Evolutionary conservation across 805 yeast genomes (phyloP).

Genomic region (Yamadazyma nakazawae): DNA sequence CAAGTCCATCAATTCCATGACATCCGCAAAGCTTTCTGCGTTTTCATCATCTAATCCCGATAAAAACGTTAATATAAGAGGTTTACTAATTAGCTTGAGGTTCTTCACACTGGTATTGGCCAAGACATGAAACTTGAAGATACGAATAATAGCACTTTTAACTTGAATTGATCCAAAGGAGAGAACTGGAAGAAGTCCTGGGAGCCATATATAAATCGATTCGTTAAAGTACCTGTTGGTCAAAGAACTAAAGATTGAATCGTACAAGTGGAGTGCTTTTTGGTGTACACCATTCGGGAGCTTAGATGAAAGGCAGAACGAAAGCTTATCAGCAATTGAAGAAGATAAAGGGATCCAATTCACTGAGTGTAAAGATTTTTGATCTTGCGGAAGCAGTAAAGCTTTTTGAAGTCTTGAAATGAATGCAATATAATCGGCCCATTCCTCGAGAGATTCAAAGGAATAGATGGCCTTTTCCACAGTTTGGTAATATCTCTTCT

Average conservation of each 20-base stretch:
- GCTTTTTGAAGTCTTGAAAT: conserved; percentile 76
- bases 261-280: conserved; percentile 78
- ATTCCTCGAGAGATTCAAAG: conserved; percentile 79
- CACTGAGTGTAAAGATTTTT: conserved; percentile 7
- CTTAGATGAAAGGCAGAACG: conserved; percentile 74
- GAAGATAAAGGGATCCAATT: conserved; percentile 66
- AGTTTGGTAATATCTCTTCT: conserved; percentile 11
- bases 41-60: conserved; percentile 94
- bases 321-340: conserved; percentile 65
- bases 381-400: conserved; percentile 36
- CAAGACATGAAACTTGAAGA: conserved; percentile 56
- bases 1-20: conserved; percentile 56
- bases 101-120: conserved; percentile 35
- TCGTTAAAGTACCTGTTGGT: conserved; percentile 52
- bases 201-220: conserved; percentile 76
- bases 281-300: conserved; percentile 96
- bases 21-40: conserved; percentile 70
- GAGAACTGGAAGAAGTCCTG: conserved; percentile 87
- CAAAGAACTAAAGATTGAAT: conserved; percentile 61
- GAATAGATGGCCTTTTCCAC: conserved; percentile 12
- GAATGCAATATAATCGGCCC: conserved; percentile 98
- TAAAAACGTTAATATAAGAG: conserved; percentile 68
- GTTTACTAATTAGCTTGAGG: conserved; percentile 57
- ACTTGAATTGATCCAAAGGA: conserved; percentile 87
- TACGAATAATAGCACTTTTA: conserved; percentile 67